Base-by-base conservation (phyloP, 345 rosid genomes). In the Ceriops decandra region DNA sequence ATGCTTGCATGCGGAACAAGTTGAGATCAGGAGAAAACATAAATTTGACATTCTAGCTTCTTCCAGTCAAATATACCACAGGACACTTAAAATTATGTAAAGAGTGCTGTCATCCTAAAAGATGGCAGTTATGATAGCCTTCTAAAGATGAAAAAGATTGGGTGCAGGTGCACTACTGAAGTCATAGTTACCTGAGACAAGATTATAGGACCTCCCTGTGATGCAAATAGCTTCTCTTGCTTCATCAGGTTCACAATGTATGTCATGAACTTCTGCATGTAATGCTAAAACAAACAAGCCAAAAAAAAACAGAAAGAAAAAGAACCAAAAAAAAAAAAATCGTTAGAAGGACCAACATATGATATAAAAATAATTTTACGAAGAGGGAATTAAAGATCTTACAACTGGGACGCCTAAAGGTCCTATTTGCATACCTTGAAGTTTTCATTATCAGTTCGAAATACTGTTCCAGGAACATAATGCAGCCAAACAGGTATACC, bases 181-280 rank as follows among this genome's bases (percentile, higher is more conserved):
- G 26, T 64, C 56, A 22, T 51, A 59, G 81, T 85, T 80, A 71
- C 99, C 95, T 95, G 99, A 61, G 99, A 78, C 77, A 95, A 74
- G 82, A 95, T 91, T 68, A 95, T 91, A 54, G 99, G 97, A 73
- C 99, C 99, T 63, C 97, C 99, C 64, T 91, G 99, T 13, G 91
- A 85, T 71, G 95, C 93, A 68, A 91, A 95, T 72, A 95, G 89
- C 83, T 89, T 89, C 83, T 95, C 96, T 66, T 81, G 68, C 83
- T 88, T 88, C 97, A 91, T 85, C 66, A 90, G 77, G 71, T 90
- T 72, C 54, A 95, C 97, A 49, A 90, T 90, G 72, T 72, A 70
- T 1, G 93, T 85, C 52, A 76, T 78, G 90, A 95, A 95, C 68
- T 75, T 88, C 79, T 90, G 80, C 99, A 95, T 95, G 78, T 91